Percentiles rank a stretch among this genome's conserved stretches.
Evolutionary conservation across 192 early-diverging fungal genomes (phyloP).

Genomic region (Gaertneriomyces semiglobifer): DNA sequence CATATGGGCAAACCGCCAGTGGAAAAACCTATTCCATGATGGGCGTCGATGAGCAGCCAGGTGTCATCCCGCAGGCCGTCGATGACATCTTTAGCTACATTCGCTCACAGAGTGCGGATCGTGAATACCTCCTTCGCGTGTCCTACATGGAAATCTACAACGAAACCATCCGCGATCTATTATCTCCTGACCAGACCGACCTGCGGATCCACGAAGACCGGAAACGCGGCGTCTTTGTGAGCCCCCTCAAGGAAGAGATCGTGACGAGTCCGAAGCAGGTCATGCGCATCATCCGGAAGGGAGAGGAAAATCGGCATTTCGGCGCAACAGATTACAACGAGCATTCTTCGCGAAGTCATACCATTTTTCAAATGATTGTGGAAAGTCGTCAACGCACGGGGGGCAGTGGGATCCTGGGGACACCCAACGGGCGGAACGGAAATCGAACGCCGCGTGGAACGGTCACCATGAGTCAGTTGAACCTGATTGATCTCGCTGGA

Average conservation of each 20-base stretch:
- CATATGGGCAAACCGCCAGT: slow-evolving; percentile 95
- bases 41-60: slow-evolving; percentile 57
- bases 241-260: slow-evolving; percentile 46
- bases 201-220: slow-evolving; percentile 84
- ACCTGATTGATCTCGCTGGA: slow-evolving; percentile 95
- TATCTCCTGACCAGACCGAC: slow-evolving; percentile 75
- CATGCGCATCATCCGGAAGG: slow-evolving; percentile 37
- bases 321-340: slow-evolving; percentile 93
- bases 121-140: slow-evolving; percentile 90
- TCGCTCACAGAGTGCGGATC: slow-evolving; percentile 54
- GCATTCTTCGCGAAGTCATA: slow-evolving; percentile 87
- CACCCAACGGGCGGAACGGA: not conserved
- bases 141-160: slow-evolving; percentile 96
- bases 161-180: slow-evolving; percentile 75
- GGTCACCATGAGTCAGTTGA: slow-evolving; percentile 43
- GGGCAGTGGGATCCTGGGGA: not conserved
- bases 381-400: slow-evolving; percentile 66
- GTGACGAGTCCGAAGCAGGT: slow-evolving; percentile 48
- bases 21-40: slow-evolving; percentile 86
- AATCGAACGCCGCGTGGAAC: slow-evolving; percentile 19
- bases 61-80: slow-evolving; percentile 67
- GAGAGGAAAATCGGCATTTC: slow-evolving; percentile 71
- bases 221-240: slow-evolving; percentile 53
- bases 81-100: slow-evolving; percentile 59
- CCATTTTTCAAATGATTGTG: slow-evolving; percentile 90